Evolutionary conservation across 768 basidiomycete genomes (phyloP), one percentile per base, ranked within the genome.

Genomic region (Tricholoma sp.): DNA sequence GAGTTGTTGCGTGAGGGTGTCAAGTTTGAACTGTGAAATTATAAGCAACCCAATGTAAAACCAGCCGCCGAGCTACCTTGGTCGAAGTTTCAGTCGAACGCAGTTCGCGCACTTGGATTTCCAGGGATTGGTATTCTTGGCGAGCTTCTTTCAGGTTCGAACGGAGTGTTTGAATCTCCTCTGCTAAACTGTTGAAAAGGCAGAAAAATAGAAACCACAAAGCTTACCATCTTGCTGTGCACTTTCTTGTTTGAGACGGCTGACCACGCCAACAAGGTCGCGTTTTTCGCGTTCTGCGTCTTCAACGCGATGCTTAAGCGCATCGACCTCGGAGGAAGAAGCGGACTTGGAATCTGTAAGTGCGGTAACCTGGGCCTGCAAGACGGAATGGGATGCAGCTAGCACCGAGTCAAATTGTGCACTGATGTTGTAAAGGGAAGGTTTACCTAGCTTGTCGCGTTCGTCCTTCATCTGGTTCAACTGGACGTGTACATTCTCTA

Each of bases 261-360:
- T 93, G 4, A 94, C 83, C 45, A 94, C 88, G 27, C 82, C 83
- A 43, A 95, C 77, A 49, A 97, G 80, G 60, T 95, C 92, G 32
- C 93, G 84, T 72, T 97, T 97, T 76, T 97, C 95, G 54, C 89
- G 80, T 61, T 97, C 92, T 1, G 81, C 80, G 59, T 91, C 89
- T 19, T 91, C 85, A 4, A 88, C 72, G 37, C 83, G 82, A 55
- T 72, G 79, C 61, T 79, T 83, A 35, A 91, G 67, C 5, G 72
- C 68, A 34, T 84, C 84, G 7, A 83, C 68, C 66, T 88, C 88
- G 1, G 77, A 72, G 3, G 84, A 83, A 2, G 89, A 86, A 0
- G 83, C 76, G 10, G 83, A 76, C 45, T 87, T 83, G 0, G 86
- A 82, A 35, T 65, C 81, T 10, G 81, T 79, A 5, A 91, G 71